These are phyloP conservation scores for Schizosaccharomyces osmophilus DNA, from an alignment of 805 yeast species.

Conservation along the genomic window DNA sequence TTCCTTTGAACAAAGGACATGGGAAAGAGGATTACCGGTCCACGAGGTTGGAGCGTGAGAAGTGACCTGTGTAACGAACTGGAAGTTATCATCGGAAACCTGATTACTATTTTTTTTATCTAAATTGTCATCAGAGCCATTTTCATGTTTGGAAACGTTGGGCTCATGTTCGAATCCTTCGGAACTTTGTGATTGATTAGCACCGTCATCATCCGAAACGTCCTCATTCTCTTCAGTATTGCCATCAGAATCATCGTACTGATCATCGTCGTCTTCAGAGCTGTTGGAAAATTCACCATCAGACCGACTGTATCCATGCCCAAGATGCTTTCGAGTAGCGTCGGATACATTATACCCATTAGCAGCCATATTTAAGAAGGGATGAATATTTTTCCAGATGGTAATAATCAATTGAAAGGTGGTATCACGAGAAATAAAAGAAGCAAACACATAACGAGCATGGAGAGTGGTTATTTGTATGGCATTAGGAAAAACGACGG, in stretches of 20 bases:
- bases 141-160: not conserved
- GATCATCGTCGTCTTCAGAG: slow-evolving; percentile 18
- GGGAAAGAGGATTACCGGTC: not conserved
- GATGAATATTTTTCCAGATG: slow-evolving; percentile 29
- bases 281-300: slow-evolving; percentile 4
- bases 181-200: slow-evolving; percentile 2
- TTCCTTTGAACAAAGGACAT: slow-evolving; percentile 3
- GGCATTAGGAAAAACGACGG: slow-evolving; percentile 78
- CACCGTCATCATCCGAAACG: slow-evolving; percentile 3
- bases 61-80: not conserved
- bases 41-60: not conserved
- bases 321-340: slow-evolving; percentile 6
- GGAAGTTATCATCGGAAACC: not conserved
- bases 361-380: slow-evolving; percentile 13
- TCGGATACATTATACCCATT: not conserved
- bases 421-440: slow-evolving; percentile 59
- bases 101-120: not conserved
- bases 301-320: slow-evolving; percentile 2
- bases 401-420: slow-evolving; percentile 46
- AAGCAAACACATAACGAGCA: slow-evolving; percentile 57
- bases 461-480: slow-evolving; percentile 41
- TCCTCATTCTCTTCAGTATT: slow-evolving; percentile 15
- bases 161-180: not conserved
- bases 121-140: not conserved
- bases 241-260: slow-evolving; percentile 2